Base-by-base conservation (phyloP, 208 protist genomes). In the Endotrypanum monterogeii region DNA sequence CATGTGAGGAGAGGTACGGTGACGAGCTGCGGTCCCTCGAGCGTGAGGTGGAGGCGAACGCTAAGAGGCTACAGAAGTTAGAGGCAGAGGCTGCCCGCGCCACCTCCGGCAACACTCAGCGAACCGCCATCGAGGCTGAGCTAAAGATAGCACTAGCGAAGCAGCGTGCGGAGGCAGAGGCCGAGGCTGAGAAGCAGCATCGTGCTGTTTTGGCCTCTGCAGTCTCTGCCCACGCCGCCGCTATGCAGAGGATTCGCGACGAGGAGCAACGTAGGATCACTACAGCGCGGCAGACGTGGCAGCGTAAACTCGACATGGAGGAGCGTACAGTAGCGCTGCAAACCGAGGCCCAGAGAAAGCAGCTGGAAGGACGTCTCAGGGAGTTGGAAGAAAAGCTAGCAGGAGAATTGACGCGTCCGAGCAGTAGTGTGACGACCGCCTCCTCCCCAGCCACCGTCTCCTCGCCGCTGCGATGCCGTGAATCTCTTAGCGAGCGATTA, bases 1-100 rank as follows among this genome's bases (percentile, higher is more conserved):
- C 72, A 58, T 81, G 80, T 74, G 87, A 89, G 51, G 72, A 83
- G 23, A 63, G 41, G 70, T 89, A 84, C 80, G 79, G 78, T 68
- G 74, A 74, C 12, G 66, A 85, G 60, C 66, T 88, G 68, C 77
- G 83, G 18, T 71, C 80, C 28, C 67, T 80, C 37, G 75, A 83
- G 72, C 78, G 78, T 30, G 74, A 87, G 69, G 82, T 73, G 48
- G 79, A 80, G 67, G 58, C 69, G n/a, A 70, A 85, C 28, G 48
- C 80, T 46, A 67, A 61, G 54, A 30, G 72, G 71, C 75, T 90
- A 9, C 58, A 79, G 50, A 69, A 76, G 50, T 37, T 88, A n/a
- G 60, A 73, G 52, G 86, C 79, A 50, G 78, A 73, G 79, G 61
- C 67, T 69, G 28, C 52, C 2, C 63, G 86, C 39, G 69, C 75